Conservation (phyloP, 202 grass and related monocot genomes). For the Setaria viridis region DNA sequence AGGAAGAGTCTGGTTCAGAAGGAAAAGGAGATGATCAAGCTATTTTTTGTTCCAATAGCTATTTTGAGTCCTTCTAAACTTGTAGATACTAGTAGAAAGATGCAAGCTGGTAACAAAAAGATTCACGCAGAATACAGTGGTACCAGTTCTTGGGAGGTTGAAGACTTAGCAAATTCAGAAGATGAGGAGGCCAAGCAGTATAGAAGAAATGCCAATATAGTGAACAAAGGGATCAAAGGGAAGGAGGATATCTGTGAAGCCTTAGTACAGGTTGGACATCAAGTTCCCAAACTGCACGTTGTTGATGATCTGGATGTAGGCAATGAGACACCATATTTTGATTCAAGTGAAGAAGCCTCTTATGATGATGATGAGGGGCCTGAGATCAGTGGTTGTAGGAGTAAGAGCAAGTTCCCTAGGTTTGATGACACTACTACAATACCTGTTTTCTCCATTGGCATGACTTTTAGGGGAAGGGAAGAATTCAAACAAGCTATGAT, state of each 20-base stretch:
- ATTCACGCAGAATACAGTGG: too few species aligned
- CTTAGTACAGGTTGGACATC: background rate
- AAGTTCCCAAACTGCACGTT: too few species aligned
- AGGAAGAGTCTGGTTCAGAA: background rate
- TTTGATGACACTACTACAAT: background rate
- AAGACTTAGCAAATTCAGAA: background rate
- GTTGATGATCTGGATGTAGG: background rate
- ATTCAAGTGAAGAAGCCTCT: slow-evolving; percentile 18
- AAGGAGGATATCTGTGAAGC: background rate
- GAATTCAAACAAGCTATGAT: background rate
- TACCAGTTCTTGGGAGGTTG: background rate
- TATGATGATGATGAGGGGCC: background rate
- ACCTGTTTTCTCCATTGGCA: background rate
- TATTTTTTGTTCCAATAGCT: background rate
- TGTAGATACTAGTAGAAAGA: background rate
- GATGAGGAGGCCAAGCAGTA: background rate
- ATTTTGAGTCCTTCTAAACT: background rate
- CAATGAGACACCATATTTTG: slow-evolving; percentile 12
- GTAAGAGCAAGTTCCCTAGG: background rate
- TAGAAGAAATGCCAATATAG: background rate
- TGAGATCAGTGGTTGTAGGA: background rate
- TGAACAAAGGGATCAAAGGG: background rate
- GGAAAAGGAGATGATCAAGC: background rate
- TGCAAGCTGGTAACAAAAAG: background rate
- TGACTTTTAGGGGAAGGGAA: background rate